These are phyloP conservation scores for Gentiana straminea DNA, from an alignment of 257 asterid genomes.

Conservation along the genomic window DNA sequence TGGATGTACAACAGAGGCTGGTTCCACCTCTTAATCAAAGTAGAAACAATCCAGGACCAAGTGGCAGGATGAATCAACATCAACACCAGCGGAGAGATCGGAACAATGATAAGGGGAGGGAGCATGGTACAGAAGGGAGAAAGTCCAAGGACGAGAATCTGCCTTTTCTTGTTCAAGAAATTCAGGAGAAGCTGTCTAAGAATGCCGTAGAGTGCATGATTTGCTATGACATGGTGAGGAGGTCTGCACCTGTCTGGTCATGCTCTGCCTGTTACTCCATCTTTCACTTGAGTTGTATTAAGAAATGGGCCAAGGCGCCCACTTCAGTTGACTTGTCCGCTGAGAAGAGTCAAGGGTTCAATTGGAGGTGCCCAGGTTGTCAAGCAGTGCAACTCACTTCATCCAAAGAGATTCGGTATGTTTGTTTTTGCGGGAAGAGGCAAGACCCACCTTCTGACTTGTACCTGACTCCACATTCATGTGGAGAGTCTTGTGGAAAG, in stretches of 20 bases:
- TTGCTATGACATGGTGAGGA: slow-evolving; percentile 91
- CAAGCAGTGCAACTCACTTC: slow-evolving; percentile 87
- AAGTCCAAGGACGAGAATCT: slow-evolving; percentile 33
- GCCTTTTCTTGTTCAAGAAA: slow-evolving; percentile 93
- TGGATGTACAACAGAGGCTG: slow-evolving; percentile 13
- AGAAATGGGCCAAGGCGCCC: slow-evolving; percentile 99
- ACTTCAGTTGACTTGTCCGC: slow-evolving; percentile 76
- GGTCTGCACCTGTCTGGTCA: slow-evolving; percentile 88
- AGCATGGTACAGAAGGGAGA: slow-evolving; percentile 12
- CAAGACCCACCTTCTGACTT: slow-evolving; percentile 85
- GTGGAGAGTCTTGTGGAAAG: slow-evolving; percentile 97
- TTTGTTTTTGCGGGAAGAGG: slow-evolving; percentile 87
- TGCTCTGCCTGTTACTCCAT: slow-evolving; percentile 91
- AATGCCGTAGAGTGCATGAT: slow-evolving; percentile 97
- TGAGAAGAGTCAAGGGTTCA: slow-evolving; percentile 72
- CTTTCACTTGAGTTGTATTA: slow-evolving; percentile 75
- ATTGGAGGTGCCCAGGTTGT: slow-evolving; percentile 99
- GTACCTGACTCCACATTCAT: slow-evolving; percentile 95
- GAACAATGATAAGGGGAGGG: slow-evolving; percentile 27
- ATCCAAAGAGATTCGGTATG: slow-evolving; percentile 66
- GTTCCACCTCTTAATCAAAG: slow-evolving; percentile 18
- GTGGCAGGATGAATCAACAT: slow-evolving; percentile 24
- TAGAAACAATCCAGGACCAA: slow-evolving; percentile 27
- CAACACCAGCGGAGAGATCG: slow-evolving; percentile 38
- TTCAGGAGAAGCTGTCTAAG: slow-evolving; percentile 76